Base-by-base conservation (phyloP, 2,329 filamentous ascomycete genomes). In the Sporothrix luriei region DNA sequence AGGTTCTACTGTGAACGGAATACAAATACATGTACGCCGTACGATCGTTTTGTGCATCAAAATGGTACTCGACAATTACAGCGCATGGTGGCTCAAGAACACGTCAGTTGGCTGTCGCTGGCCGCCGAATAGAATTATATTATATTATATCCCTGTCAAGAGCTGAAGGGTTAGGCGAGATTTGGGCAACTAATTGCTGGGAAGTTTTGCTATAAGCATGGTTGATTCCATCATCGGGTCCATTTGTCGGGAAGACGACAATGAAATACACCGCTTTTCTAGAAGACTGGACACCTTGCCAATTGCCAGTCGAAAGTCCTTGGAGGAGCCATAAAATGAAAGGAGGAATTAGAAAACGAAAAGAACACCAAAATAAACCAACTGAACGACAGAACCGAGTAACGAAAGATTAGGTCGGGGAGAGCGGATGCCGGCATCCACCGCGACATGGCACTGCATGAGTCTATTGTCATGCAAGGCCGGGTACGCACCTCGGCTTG, bases 21-120 rank as follows among this genome's bases (percentile, higher is more conserved):
- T n/a, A 21, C 54, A 40, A 21, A 2, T 57, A 21, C 16, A 0
- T 24, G 9, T 33, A 59, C 33, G 38, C 38, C 38, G 38, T 40
- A 43, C 40, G 40, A 43, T 2, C 40, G 40, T 33, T 33, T 33
- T 33, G 33, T 33, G 33, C 33, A 7, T 33, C 33, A 33, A 33
- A 33, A 5, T 33, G 1, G 33, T 7, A 6, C 33, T 33, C 9
- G 33, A 33, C 33, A 26, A 4, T 0, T 13, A 24, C 38, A 13
- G 21, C 10, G 38, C 24, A 48, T 16, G 7, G 16, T 48, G 40
- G 4, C 24, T 21, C 9, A 64, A 48, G 16, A 19, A 64, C 43
- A 64, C 61, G 61, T 64, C 43, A 43, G 43, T 64, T 49, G 40
- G 61, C 43, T 64, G 26, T 64, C 24, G 61, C n/a, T 49, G 14